Evolutionary conservation across 208 protist species (phyloP), one percentile per base, ranked within the genome.

Genomic region (Borovskyia barvae): DNA sequence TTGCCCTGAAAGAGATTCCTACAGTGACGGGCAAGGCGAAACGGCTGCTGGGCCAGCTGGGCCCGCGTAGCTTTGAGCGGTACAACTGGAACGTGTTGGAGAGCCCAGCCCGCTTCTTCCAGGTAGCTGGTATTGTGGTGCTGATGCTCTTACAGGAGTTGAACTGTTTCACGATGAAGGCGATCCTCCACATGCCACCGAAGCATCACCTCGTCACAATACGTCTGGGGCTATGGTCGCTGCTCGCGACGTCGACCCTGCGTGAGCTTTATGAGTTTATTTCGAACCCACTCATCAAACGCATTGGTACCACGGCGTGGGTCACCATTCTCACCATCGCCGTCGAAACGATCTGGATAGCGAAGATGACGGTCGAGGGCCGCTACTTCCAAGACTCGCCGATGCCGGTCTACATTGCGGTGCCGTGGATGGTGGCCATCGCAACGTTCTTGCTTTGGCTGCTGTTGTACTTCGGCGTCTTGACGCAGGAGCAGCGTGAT

Each of bases 91-190:
- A 96, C 81, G 54, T 93, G 41, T 87, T 94, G 57, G 55, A 82
- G 52, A 85, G 69, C 50, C 66, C 72, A 2, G 87, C 81, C 37
- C 75, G 87, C 22, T 85, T 90, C 63, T 50, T 92, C 5, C 82
- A 93, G 63, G 79, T 89, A 14, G 11, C 49, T 25, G 47, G 68
- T 78, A 30, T 91, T 61, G 50, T 98, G 43, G 15, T 33, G 59
- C 36, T 92, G 64, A 66, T 98, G 77, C 77, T 97, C 76, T 22
- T 97, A 6, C 79, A 96, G 58, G 97, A 99, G 52, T 28, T 97
- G 17, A 98, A 97, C 69, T 94, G 92, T 25, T 99, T 99, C 77
- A 98, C 97, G 24, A 80, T 98, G 51, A 99, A 99, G 76, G 77
- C 85, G 36, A 80, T 98, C 6, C 67, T 99, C n/a, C 91, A 91